Evolutionary conservation across 306 rosid species (phyloP).

Genomic region (Comarum palustre): DNA sequence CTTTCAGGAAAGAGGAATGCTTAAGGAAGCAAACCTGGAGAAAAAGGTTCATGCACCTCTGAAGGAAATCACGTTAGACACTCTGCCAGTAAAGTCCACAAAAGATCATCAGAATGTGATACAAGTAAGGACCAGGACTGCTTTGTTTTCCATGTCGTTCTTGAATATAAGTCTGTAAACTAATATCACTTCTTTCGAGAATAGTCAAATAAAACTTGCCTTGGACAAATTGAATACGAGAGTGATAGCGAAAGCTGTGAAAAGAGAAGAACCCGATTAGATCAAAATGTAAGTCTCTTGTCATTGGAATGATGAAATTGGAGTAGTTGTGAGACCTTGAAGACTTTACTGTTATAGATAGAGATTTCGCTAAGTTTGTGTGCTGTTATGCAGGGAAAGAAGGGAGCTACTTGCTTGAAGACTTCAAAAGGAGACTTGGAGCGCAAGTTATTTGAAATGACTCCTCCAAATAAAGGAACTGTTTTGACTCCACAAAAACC

Average conservation of each 20-base stretch:
- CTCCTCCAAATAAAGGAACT: slow-evolving; percentile 23
- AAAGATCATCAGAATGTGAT: slow-evolving; percentile 30
- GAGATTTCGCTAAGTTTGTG: neutral
- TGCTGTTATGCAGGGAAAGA: slow-evolving; percentile 39
- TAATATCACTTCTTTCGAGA: slow-evolving; percentile 1
- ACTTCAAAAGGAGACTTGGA: slow-evolving; percentile 20
- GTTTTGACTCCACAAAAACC: slow-evolving; percentile 19
- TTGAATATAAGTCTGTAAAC: slow-evolving; percentile 16
- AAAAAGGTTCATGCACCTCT: slow-evolving; percentile 48
- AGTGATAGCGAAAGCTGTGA: slow-evolving; percentile 28
- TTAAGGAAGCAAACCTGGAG: slow-evolving; percentile 80
- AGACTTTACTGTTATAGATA: neutral
- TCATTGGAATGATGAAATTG: neutral
- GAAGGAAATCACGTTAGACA: slow-evolving; percentile 41
- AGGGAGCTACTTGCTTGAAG: slow-evolving; percentile 22
- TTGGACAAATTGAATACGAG: slow-evolving; percentile 22
- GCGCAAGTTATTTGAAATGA: slow-evolving; percentile 33
- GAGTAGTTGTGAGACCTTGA: neutral
- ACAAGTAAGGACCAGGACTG: slow-evolving; percentile 29
- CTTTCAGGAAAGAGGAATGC: slow-evolving; percentile 81
- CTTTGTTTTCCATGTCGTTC: neutral
- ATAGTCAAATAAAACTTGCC: slow-evolving; percentile 40
- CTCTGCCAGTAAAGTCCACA: slow-evolving; percentile 30
- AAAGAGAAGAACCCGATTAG: slow-evolving; percentile 27
- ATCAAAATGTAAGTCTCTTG: slow-evolving; percentile 38